Conservation (phyloP, 23 red algal species). For the Pyropia yezoensis region DNA sequence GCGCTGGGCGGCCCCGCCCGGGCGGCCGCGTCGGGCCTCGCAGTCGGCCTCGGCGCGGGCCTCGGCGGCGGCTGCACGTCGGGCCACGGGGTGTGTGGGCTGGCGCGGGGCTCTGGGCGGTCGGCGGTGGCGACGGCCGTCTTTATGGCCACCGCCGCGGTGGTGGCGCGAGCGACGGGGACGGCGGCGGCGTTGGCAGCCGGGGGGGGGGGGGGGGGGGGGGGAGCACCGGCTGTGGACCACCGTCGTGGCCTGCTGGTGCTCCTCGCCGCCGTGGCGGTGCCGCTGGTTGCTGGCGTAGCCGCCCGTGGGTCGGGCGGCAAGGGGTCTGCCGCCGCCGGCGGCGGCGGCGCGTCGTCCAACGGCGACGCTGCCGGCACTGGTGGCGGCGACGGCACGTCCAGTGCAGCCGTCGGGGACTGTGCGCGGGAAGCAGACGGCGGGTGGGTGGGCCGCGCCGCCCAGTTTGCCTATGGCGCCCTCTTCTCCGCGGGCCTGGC, state of each 20-base stretch:
- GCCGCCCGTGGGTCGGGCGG: neutral
- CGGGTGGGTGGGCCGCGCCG: neutral
- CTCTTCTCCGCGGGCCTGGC: constrained; percentile 39
- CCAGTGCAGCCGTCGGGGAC: too few species aligned
- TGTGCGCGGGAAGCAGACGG: too few species aligned
- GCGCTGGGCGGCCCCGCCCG: neutral
- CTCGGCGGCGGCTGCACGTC: constrained; percentile 64
- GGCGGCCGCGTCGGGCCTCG: constrained; percentile 7
- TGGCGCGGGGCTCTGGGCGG: constrained; percentile 30
- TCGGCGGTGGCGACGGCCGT: constrained; percentile 23
- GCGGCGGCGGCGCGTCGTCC: neutral
- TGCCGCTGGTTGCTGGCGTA: neutral
- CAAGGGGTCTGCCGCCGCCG: neutral
- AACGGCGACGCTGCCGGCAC: neutral
- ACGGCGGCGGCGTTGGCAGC: neutral
- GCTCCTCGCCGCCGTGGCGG: constrained; percentile 3
- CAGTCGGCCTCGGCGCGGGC: constrained; percentile 52
- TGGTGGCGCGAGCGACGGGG: constrained; percentile 5
- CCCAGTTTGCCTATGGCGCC: constrained; percentile 15
- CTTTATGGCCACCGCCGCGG: constrained; percentile 31
- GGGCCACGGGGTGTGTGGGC: constrained; percentile 63
- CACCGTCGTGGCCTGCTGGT: constrained; percentile 1
- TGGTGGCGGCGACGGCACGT: neutral
- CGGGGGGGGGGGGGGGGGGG: neutral
- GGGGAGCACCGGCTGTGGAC: neutral